Percentiles rank a stretch among this genome's conserved stretches.
Conservation (phyloP, 345 rosid genomes). For the Hypericum perforatum region DNA sequence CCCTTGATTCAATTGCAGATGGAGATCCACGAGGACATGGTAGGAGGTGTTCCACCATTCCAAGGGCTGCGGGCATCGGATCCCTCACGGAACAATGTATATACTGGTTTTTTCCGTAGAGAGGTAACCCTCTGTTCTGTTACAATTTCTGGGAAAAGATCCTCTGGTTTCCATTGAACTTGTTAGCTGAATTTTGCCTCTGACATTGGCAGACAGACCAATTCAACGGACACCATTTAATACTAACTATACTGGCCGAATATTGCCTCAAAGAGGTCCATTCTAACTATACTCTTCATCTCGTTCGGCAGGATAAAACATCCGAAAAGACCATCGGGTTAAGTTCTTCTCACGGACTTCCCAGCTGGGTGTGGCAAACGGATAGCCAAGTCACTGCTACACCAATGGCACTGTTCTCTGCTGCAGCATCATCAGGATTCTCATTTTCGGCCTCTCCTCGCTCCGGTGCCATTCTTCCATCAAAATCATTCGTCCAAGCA, state of each 20-base stretch:
- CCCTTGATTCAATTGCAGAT: slow-evolving; percentile 18
- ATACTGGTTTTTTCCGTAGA: slow-evolving; percentile 34
- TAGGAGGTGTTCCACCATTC: slow-evolving; percentile 30
- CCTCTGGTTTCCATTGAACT: too few species aligned
- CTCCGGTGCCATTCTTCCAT: slow-evolving; percentile 42
- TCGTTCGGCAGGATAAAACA: slow-evolving; percentile 45
- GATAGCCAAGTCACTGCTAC: slow-evolving; percentile 41
- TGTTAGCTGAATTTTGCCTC: too few species aligned
- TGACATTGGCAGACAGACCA: too few species aligned
- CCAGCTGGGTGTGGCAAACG: slow-evolving; percentile 64
- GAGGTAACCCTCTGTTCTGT: slow-evolving; percentile 34
- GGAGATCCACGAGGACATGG: slow-evolving; percentile 32
- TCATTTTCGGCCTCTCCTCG: slow-evolving; percentile 52
- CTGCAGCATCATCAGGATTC: slow-evolving; percentile 99
- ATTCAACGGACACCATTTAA: too few species aligned
- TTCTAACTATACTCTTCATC: background rate
- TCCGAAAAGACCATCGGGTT: slow-evolving; percentile 29
- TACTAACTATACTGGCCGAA: background rate
- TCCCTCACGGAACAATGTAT: slow-evolving; percentile 35
- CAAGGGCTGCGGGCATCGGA: slow-evolving; percentile 49
- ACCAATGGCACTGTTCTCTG: slow-evolving; percentile 44
- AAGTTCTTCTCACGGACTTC: slow-evolving; percentile 37
- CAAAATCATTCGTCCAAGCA: slow-evolving; percentile 32
- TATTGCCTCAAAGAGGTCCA: background rate
- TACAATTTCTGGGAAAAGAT: background rate